Evolutionary conservation across 2,329 filamentous ascomycete genomes (phyloP).

Genomic region (Paraconiothyrium brasiliense): DNA sequence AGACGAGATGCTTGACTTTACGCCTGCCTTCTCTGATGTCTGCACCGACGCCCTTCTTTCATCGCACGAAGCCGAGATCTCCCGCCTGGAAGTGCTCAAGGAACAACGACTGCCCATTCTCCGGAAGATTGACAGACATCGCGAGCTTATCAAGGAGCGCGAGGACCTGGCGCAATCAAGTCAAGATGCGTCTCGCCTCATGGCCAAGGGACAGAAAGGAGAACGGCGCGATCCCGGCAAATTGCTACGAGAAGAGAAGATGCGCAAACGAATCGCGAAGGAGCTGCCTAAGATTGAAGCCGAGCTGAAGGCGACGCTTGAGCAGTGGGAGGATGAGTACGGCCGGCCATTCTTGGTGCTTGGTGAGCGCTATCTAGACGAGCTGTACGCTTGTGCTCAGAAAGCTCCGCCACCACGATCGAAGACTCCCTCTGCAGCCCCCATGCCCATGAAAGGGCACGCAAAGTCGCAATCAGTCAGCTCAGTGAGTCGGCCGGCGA

Average conservation of each 20-base stretch:
- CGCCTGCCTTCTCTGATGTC: slow-evolving; percentile 94
- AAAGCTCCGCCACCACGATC: slow-evolving; percentile 70
- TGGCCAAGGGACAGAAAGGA: slow-evolving; percentile 90
- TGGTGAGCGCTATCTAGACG: slow-evolving; percentile 88
- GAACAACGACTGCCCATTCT: slow-evolving; percentile 89
- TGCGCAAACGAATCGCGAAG: slow-evolving; percentile 96
- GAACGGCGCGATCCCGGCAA: slow-evolving; percentile 95
- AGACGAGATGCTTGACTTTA: slow-evolving; percentile 98
- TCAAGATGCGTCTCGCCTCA: slow-evolving; percentile 91
- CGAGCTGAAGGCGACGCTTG: slow-evolving; percentile 83
- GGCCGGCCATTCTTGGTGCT: slow-evolving; percentile 92
- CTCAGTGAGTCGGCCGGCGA: slow-evolving; percentile 47
- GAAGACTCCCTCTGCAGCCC: slow-evolving; percentile 74
- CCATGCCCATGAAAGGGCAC: slow-evolving; percentile 42
- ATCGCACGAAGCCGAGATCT: slow-evolving; percentile 92
- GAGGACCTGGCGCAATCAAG: slow-evolving; percentile 89
- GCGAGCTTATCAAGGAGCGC: slow-evolving; percentile 82
- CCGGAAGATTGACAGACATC: slow-evolving; percentile 83
- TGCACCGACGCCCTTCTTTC: slow-evolving; percentile 95
- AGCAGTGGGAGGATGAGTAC: slow-evolving; percentile 92
- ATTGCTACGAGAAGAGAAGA: slow-evolving; percentile 94
- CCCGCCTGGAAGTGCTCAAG: slow-evolving; percentile 78
- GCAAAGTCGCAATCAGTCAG: slow-evolving; percentile 43
- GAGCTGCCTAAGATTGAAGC: slow-evolving; percentile 90
- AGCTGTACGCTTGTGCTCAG: slow-evolving; percentile 72